Evolutionary conservation across 371 early-diverging fungal species (phyloP), one percentile per base, ranked within the genome.

Genomic region (Syncephalastrum contaminatum): DNA sequence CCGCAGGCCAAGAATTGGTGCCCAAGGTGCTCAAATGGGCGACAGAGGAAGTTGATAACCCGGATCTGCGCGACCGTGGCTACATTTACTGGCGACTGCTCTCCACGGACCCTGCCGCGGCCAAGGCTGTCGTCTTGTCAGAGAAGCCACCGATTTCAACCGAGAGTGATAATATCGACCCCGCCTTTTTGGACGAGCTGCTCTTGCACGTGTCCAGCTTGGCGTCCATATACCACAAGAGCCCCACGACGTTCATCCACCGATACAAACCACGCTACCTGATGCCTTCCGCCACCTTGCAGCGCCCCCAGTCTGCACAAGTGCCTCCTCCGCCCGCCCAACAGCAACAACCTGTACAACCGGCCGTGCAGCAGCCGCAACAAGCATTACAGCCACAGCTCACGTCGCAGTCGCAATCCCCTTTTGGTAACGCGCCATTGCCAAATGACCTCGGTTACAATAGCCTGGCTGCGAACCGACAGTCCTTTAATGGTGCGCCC

Each of bases 11-110:
- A 76, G 90, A 91, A 25, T 63, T 95, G 43, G 95, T 97, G 4
- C 94, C 92, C 48, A 84, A 90, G 62, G 88, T 97, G 14, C 80
- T 99, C 25, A 93, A 94, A 70, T 87, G 85, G 72, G 96, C 96
- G 1, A 96, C 98, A 12, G 92, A 96, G 61, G 89, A 88, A 30
- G 84, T 85, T 13, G 98, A 95, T 56, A 96, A 97, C 72, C 97
- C 99, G 4, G 98, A 98, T 70, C 84, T 98, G 49, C 87, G 99
- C 49, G 99, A 99, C 67, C 87, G 99, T 42, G 98, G 95, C 8
- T 97, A 91, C 63, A 91, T 99, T 53, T 99, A 99, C 72, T 97
- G 98, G 97, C 81, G 98, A 39, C 73, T 99, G 52, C 72, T 99
- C 16, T 95, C 95, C 4, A 90, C 94, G 4, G 92, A 94, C 64